Conservation (phyloP, 306 rosid species). For the Pterocarpus macrocarpus region DNA sequence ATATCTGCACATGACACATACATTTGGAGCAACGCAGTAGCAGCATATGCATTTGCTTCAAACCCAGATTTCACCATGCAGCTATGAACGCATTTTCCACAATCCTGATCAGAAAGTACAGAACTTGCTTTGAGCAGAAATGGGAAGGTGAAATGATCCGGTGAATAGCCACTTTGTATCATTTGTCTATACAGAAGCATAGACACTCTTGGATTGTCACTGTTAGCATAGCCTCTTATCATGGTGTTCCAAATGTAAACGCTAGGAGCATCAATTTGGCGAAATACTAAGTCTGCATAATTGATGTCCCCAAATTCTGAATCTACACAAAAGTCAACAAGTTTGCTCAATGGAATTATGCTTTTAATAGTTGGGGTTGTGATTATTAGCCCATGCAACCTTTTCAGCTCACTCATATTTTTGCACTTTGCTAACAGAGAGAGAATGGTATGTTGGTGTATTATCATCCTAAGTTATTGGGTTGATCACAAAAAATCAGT, state of each 20-base stretch:
- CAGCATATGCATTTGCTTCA: constrained; percentile 61
- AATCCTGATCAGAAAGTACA: constrained; percentile 29
- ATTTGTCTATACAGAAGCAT: constrained; percentile 61
- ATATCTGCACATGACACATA: constrained; percentile 59
- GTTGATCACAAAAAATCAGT: constrained; percentile 7
- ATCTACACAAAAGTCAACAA: constrained; percentile 72
- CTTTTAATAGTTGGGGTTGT: constrained; percentile 58
- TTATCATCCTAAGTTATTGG: constrained; percentile 51
- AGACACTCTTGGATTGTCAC: constrained; percentile 56
- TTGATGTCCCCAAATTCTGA: constrained; percentile 61
- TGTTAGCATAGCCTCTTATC: constrained; percentile 71
- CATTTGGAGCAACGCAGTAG: constrained; percentile 72
- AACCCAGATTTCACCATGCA: constrained; percentile 71
- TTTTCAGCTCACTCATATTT: constrained; percentile 64
- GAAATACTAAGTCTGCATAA: constrained; percentile 64
- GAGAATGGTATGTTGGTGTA: constrained; percentile 55
- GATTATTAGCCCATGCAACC: constrained; percentile 61
- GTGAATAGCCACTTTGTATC: constrained; percentile 64
- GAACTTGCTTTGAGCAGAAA: constrained; percentile 76
- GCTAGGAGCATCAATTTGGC: constrained; percentile 59
- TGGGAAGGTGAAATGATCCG: constrained; percentile 81
- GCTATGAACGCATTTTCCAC: constrained; percentile 69
- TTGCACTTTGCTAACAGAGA: constrained; percentile 62
- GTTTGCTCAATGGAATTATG: constrained; percentile 67
- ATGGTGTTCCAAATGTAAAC: constrained; percentile 81